Conservation (phyloP, 2,329 filamentous ascomycete genomes). For the Aspergillus pseudoglaucus region DNA sequence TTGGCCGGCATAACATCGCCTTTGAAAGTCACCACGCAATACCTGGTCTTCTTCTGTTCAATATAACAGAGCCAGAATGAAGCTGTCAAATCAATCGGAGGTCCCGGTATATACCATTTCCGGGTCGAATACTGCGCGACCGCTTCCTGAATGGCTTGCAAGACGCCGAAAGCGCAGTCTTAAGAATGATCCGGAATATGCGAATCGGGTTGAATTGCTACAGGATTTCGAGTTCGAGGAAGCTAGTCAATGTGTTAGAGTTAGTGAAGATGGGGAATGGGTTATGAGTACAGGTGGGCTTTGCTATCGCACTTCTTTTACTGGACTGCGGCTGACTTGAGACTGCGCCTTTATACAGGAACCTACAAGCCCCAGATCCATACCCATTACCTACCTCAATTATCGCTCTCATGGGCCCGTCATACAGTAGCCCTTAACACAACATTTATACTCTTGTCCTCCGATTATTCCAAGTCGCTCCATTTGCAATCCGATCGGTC, state of each 20-base stretch:
- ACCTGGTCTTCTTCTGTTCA: neutral
- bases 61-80: slow-evolving; percentile 31
- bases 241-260: slow-evolving; percentile 80
- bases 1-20: slow-evolving; percentile 5
- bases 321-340: slow-evolving; percentile 7
- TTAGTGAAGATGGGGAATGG: slow-evolving; percentile 96
- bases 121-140: slow-evolving; percentile 77
- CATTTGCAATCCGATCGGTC: slow-evolving; percentile 88
- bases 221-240: slow-evolving; percentile 98
- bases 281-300: slow-evolving; percentile 79
- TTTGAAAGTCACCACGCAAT: neutral
- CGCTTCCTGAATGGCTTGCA: slow-evolving; percentile 91
- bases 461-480: slow-evolving; percentile 88
- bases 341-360: slow-evolving; percentile 32
- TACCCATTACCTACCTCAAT: slow-evolving; percentile 86
- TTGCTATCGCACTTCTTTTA: neutral
- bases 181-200: slow-evolving; percentile 87
- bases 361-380: slow-evolving; percentile 80
- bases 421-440: slow-evolving; percentile 90
- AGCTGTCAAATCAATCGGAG: slow-evolving; percentile 59
- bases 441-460: slow-evolving; percentile 79
- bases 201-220: slow-evolving; percentile 86
- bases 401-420: slow-evolving; percentile 86
- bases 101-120: slow-evolving; percentile 94
- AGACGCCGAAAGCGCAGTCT: slow-evolving; percentile 81